phyloP scores from a whole-genome alignment of 768 basidiomycete species.

The Lentinula guzmanii region DNA sequence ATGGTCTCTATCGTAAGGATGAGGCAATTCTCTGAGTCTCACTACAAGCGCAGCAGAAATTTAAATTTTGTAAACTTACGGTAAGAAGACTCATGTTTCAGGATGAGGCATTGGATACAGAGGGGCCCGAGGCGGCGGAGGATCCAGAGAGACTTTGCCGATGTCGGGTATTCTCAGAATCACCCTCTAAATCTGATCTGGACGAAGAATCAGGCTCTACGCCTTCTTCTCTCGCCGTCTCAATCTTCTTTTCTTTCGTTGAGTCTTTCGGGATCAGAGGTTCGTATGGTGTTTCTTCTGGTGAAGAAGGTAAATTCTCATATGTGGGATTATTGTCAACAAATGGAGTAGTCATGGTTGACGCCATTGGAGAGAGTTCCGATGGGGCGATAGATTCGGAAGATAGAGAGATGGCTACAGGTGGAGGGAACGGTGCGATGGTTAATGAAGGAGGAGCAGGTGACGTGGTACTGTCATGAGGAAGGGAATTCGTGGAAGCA shows the following conservation, averaged over 20 bases:
- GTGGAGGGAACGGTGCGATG: constrained; percentile 7
- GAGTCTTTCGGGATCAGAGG: background rate
- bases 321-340: constrained; percentile 20
- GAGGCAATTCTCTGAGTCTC: background rate
- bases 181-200: background rate
- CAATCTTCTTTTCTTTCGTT: background rate
- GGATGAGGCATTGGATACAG: background rate
- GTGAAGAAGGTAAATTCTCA: constrained; percentile 39
- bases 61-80: background rate
- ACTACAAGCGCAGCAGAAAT: background rate
- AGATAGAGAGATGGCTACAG: constrained; percentile 8
- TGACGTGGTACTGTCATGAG: background rate
- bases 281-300: constrained; percentile 18
- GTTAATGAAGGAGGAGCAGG: constrained; percentile 8
- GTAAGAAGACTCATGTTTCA: background rate
- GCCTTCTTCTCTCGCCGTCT: background rate
- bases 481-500: background rate
- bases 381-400: background rate
- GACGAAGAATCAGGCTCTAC: background rate
- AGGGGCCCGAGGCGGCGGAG: background rate
- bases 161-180: background rate
- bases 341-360: background rate
- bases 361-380: background rate
- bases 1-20: background rate
- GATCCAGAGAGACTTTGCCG: background rate